Evolutionary conservation across 805 yeast species (phyloP).

Genomic region (Schizosaccharomyces japonicus): DNA sequence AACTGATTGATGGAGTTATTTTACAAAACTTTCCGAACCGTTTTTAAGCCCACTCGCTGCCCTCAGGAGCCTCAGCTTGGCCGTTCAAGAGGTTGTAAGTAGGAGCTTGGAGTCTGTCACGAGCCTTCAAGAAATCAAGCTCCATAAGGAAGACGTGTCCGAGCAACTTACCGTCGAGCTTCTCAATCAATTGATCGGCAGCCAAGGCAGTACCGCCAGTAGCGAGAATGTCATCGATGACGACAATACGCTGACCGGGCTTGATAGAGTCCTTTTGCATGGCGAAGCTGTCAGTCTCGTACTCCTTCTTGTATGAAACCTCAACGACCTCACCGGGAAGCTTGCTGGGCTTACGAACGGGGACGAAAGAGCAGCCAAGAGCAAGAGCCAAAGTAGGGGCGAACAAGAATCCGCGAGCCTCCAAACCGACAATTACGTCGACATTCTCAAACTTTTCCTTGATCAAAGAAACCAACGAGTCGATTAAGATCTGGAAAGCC

Average conservation of each 20-base stretch:
- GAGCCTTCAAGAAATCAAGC: constrained; percentile 81
- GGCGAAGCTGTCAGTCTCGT: constrained; percentile 72
- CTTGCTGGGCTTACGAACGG: constrained; percentile 87
- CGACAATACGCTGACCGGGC: constrained; percentile 53
- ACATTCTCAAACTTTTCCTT: constrained; percentile 33
- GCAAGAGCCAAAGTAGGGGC: constrained; percentile 90
- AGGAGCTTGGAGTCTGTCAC: constrained; percentile 64
- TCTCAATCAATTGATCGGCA: constrained; percentile 61
- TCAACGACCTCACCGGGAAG: constrained; percentile 62
- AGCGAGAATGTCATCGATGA: constrained; percentile 92
- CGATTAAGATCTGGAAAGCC: constrained; percentile 55
- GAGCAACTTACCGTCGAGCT: constrained; percentile 44
- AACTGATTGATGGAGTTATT: too few relatives aligned
- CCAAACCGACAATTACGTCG: constrained; percentile 82
- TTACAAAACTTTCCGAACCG: too few relatives aligned
- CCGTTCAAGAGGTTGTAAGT: constrained; percentile 56
- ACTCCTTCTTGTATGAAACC: constrained; percentile 70
- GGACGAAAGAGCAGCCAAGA: constrained; percentile 72
- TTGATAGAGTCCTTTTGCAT: constrained; percentile 66
- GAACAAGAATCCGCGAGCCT: constrained; percentile 87
- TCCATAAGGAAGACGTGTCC: constrained; percentile 84
- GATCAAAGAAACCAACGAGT: constrained; percentile 57
- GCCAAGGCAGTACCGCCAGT: constrained; percentile 88
- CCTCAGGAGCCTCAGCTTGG: constrained; percentile 8
- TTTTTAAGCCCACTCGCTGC: not conserved